Base-by-base conservation (phyloP, 495 filamentous ascomycete species). In the Jackrogersella minutella region DNA sequence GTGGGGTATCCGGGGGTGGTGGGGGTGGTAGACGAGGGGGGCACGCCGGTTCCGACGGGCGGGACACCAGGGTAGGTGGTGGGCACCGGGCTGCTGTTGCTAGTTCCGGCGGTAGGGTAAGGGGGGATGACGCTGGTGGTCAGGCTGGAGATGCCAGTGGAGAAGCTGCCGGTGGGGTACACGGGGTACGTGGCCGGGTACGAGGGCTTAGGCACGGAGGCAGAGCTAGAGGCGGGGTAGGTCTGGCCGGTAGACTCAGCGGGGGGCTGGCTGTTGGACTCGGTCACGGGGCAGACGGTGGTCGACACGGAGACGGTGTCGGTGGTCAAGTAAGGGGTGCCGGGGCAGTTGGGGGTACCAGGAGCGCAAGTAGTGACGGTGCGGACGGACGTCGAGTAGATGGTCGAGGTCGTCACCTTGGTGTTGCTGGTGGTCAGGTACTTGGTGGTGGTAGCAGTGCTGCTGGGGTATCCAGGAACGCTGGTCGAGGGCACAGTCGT, bases 331-430 rank as follows among this genome's bases (percentile, higher is more conserved):
- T 43, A 17, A 17, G 39, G 39, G 17, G 39, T 39, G 13, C 36
- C 36, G 14, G 36, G 36, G 36, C 36, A 39, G 36, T 39, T 39
- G 13, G 36, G n/a, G 10, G 16, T n/a, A 14, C 11, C n/a, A 39
- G 36, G 36, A 14, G 36, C 64, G 64, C 77, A 78, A 40, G 70
- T 66, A 19, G 77, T 79, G 60, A 77, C 73, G 10, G 78, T 80
- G 65, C 57, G 40, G 36, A 65, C 66, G 11, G 68, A 63, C 5
- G 78, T 80, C 30, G 70, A 70, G 58, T 75, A 76, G 44, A 80
- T 53, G 10, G 77, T 78, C 3, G 77, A 79, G 17, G 77, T 80
- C 1, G 73, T 78, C 54, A 31, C 54, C 37, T 51, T 22, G 7
- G 26, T 36, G 13, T 62, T 54, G 10, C 76, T 78, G 5, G 77